Evolutionary conservation across 2,329 filamentous ascomycete genomes (phyloP).

Genomic region (Cyphellophora europaea): DNA sequence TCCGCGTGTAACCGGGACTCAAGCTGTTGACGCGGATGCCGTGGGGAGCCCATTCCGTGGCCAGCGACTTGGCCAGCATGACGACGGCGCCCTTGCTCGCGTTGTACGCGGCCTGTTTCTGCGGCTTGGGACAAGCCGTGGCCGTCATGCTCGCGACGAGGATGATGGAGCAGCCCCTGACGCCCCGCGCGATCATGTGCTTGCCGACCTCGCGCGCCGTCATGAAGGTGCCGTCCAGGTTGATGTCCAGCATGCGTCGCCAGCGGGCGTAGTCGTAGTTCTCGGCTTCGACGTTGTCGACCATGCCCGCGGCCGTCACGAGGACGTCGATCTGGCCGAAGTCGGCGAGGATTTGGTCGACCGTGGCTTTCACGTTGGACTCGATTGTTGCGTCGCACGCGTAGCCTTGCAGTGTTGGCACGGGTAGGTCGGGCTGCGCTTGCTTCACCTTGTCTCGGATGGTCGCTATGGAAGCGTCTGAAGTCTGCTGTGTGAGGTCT

Average conservation of each 20-base stretch:
- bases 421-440: constrained; percentile 11
- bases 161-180: constrained; percentile 16
- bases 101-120: constrained; percentile 29
- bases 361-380: constrained; percentile 26
- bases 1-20: constrained; percentile 27
- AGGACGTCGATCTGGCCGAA: constrained; percentile 30
- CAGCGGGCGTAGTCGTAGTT: constrained; percentile 25
- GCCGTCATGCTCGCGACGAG: constrained; percentile 23
- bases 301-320: constrained; percentile 31
- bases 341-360: constrained; percentile 23
- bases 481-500: constrained; percentile 21
- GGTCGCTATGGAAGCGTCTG: constrained; percentile 20
- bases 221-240: constrained; percentile 64
- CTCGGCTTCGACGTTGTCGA: constrained; percentile 25
- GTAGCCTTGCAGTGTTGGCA: constrained; percentile 26
- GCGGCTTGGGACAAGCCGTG: constrained; percentile 24
- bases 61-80: constrained; percentile 19
- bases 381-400: constrained; percentile 31
- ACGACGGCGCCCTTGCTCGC: constrained; percentile 21
- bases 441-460: constrained; percentile 21
- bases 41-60: constrained; percentile 27
- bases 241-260: constrained; percentile 27
- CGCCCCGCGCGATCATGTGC: constrained; percentile 25
- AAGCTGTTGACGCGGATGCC: constrained; percentile 31
- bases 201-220: constrained; percentile 74